These are phyloP conservation scores for Sordariomycetes sp. DNA, from an alignment of 2,329 filamentous ascomycete genomes.

Conservation along the genomic window DNA sequence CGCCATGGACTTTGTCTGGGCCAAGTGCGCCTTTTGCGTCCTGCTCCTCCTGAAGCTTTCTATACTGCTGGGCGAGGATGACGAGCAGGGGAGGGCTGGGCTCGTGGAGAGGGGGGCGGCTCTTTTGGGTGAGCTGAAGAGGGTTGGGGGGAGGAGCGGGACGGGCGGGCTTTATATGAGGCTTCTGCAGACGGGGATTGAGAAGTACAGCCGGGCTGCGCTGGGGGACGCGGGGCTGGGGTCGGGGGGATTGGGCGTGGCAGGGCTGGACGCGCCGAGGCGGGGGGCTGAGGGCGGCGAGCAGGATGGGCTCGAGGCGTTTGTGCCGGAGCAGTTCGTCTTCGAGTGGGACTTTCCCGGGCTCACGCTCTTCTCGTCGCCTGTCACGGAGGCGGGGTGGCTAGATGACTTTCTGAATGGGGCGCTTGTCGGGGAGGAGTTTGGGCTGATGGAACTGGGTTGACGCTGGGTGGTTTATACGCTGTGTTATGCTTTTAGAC, in stretches of 20 bases:
- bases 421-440: conserved; percentile 12
- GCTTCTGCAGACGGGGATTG: conserved; percentile 13
- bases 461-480: background rate
- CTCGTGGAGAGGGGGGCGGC: conserved; percentile 11
- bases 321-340: conserved; percentile 42
- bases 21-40: conserved; percentile 47
- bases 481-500: background rate
- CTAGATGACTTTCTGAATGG: conserved; percentile 14
- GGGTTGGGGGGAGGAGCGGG: conserved; percentile 17
- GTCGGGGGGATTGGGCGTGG: background rate
- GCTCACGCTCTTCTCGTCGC: conserved; percentile 27
- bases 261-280: background rate
- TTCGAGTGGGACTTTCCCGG: conserved; percentile 49
- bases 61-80: conserved; percentile 31
- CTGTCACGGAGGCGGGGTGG: conserved; percentile 13
- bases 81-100: conserved; percentile 7
- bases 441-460: conserved; percentile 8
- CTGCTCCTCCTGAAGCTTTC: conserved; percentile 41
- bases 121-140: conserved; percentile 14
- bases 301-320: conserved; percentile 37
- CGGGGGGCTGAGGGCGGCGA: conserved; percentile 4
- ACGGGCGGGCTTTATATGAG: conserved; percentile 19
- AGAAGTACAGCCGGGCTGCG: conserved; percentile 10
- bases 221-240: background rate
- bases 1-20: conserved; percentile 48